Evolutionary conservation across 805 yeast genomes (phyloP).

Genomic region (Candida stauntonica): DNA sequence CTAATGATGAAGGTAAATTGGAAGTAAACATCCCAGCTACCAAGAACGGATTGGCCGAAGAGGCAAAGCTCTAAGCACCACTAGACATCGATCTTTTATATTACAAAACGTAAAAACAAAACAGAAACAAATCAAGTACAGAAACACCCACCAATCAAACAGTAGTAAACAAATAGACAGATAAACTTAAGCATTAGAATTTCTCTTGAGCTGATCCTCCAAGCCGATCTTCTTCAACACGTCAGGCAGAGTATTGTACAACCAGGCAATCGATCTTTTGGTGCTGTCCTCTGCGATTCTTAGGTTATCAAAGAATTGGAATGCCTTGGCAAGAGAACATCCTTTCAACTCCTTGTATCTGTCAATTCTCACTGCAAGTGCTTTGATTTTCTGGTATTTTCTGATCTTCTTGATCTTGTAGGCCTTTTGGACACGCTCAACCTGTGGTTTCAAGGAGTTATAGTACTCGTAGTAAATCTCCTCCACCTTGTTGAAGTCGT

Average conservation of each 20-base stretch:
- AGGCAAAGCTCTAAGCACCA: conserved; percentile 7
- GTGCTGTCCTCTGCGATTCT: conserved; percentile 28
- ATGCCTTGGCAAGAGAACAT: conserved; percentile 26
- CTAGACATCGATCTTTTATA: too few relatives aligned
- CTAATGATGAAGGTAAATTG: conserved; percentile 37
- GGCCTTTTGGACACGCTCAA: conserved; percentile 31
- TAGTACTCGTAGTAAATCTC: conserved; percentile 32
- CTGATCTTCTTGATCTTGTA: conserved; percentile 34
- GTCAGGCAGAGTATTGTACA: conserved; percentile 32
- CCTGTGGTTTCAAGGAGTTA: conserved; percentile 30
- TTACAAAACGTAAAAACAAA: not conserved
- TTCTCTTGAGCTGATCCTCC: conserved; percentile 27
- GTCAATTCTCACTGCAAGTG: conserved; percentile 33
- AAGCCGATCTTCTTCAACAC: conserved; percentile 27
- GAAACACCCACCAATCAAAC: too few relatives aligned
- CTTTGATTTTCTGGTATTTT: conserved; percentile 35
- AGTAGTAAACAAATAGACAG: not conserved
- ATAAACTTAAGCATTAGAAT: conserved; percentile 3
- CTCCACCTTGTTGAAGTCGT: conserved; percentile 29
- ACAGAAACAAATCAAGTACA: too few relatives aligned
- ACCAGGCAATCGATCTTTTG: conserved; percentile 33
- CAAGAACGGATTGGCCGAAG: conserved; percentile 42
- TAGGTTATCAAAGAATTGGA: conserved; percentile 29
- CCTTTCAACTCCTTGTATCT: conserved; percentile 28
- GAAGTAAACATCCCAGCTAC: conserved; percentile 57